Base-by-base conservation (phyloP, 345 rosid genomes). In the Eucalyptus sp. region DNA sequence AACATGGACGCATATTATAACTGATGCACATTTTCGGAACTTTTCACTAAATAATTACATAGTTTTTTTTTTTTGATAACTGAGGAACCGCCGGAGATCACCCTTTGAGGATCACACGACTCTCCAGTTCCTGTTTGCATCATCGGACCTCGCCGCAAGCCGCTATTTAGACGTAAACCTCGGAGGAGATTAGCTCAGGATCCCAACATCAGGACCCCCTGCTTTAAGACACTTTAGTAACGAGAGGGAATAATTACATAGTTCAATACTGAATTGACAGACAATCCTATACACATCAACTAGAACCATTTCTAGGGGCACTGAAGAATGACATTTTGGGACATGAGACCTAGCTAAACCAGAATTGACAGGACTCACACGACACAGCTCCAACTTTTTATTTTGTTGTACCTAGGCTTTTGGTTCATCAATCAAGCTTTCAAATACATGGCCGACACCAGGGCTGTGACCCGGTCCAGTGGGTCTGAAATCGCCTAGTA, bases 401-500 rank as follows among this genome's bases (percentile, higher is more conserved):
- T 20, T 37, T 76, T 33, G 81, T 71, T 11, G 15, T 22, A 54
- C 49, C 89, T 93, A 95, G 46, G 91, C 85, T 86, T 89, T 91
- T 76, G 90, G 91, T 85, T 91, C 92, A 27, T 87, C 87, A 51
- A 87, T 91, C 86, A 60, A 80, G 89, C 89, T 56, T 62, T 33
- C 25, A 76, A 29, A 46, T 86, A 87, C 89, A 91, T 95, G 96
- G 62, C 95, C 95, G 58, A 92, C 86, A 6, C 94, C 96, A 7
- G 94, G 95, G 89, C 96, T 94, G 87, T 92, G 95, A 22, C 98
- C 94, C 8, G 95, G 96, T 62, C 87, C 87, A 4, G 94, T 94
- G n/a, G 96, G 93, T 50, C 90, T 87, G 83, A 76, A 18, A 76
- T 76, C 46, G 14, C 83, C 89, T 44, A 51, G 7, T 18, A 54